Conservation (phyloP, 495 filamentous ascomycete species). For the Tuber aestivum region DNA sequence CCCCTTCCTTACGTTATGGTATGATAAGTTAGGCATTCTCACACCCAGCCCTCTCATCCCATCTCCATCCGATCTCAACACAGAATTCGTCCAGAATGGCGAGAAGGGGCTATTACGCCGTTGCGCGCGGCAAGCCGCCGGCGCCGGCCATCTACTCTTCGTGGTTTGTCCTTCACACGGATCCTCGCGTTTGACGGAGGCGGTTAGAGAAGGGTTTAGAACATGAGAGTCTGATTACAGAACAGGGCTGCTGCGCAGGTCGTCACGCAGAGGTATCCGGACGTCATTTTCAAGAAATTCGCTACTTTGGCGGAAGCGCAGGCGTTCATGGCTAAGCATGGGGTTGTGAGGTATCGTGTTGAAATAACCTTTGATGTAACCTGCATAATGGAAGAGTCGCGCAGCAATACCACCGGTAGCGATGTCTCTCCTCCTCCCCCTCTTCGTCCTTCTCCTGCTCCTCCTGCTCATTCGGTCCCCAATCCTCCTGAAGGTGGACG, state of each 20-base stretch:
- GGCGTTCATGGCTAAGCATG: neutral
- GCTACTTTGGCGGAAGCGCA: neutral
- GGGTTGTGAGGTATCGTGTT: neutral
- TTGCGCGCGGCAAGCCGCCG: neutral
- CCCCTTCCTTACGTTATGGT: neutral
- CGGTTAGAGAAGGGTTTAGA: neutral
- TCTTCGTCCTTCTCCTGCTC: neutral
- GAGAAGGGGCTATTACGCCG: neutral
- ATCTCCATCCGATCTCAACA: neutral
- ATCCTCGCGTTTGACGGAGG: neutral
- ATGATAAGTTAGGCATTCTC: neutral
- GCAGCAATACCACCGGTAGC: neutral
- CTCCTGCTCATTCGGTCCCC: neutral
- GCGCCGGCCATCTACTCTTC: neutral
- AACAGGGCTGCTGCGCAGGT: neutral
- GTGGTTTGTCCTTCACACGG: neutral
- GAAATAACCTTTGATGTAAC: constrained; percentile 1
- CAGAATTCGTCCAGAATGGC: neutral
- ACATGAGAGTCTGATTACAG: neutral
- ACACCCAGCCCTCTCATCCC: neutral
- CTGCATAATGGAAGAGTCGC: neutral
- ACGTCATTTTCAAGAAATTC: constrained; percentile 1
- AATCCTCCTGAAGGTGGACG: neutral
- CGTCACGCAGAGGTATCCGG: neutral
- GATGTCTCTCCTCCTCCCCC: neutral